phyloP scores from a whole-genome alignment of 2,329 filamentous ascomycete species.

The Nothopassalora personata region DNA sequence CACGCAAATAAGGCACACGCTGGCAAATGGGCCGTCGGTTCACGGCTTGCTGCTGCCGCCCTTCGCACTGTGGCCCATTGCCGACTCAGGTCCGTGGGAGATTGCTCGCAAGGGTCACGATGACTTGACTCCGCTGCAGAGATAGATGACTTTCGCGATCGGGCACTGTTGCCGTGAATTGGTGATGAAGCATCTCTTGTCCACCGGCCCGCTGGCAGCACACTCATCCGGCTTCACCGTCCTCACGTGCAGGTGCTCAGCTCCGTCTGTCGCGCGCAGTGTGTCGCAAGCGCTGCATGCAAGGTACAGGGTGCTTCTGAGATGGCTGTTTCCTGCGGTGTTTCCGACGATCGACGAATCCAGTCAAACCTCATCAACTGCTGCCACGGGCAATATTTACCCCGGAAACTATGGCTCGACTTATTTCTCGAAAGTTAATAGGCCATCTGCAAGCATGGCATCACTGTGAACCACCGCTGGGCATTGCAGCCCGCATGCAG shows the following conservation, averaged over 20 bases:
- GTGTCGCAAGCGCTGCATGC: not conserved
- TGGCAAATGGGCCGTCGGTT: not conserved
- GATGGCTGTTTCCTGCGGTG: not conserved
- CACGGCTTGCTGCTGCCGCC: not conserved
- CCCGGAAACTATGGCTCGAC: not conserved
- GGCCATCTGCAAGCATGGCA: constrained; percentile 1
- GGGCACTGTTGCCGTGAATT: not conserved
- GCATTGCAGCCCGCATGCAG: not conserved
- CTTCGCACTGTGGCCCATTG: not conserved
- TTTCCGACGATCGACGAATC: constrained; percentile 2
- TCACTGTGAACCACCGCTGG: not conserved
- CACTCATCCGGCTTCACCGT: not conserved
- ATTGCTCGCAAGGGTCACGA: not conserved
- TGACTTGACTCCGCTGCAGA: not conserved
- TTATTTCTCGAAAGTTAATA: not conserved
- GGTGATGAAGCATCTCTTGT: not conserved
- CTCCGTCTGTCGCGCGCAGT: not conserved
- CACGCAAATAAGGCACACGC: not conserved
- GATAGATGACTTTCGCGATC: not conserved
- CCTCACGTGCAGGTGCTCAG: not conserved
- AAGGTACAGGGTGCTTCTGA: not conserved
- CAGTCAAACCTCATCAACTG: not conserved
- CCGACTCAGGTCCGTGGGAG: not conserved
- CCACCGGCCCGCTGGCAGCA: not conserved
- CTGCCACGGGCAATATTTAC: not conserved